Base-by-base conservation (phyloP, 495 filamentous ascomycete species). In the Cladorrhinum samala region DNA sequence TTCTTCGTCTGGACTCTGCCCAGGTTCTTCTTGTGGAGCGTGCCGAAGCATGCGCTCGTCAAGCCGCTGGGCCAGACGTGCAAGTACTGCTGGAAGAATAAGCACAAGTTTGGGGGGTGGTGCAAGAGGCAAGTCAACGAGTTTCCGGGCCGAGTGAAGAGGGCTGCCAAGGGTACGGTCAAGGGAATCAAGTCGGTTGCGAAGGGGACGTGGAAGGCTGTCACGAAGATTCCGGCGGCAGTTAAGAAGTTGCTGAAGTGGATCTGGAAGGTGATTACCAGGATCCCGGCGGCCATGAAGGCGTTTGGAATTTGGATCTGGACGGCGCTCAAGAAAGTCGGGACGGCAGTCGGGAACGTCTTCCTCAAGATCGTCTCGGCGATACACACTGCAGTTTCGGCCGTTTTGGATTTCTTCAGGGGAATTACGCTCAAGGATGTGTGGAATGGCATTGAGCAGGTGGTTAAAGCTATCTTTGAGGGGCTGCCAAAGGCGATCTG, bases 401-500 rank as follows among this genome's bases (percentile, higher is more conserved):
- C 69, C 1, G 44, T 72, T 19, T 20, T 66, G 37, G 58, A 53
- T 25, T 69, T 70, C 54, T 74, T 76, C 56, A 50, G 65, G 39
- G 43, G 27, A 3, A 64, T 73, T 50, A 72, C 69, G 16, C 57
- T 73, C 38, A 59, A 56, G 47, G 67, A 74, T 47, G 62, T 76
- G 13, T 65, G 62, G 62, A 59, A 69, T 42, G 70, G 69, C 7
- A 45, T 73, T 25, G 27, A 50, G 17, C 54, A 55, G n/a, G 56
- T 69, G 8, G 41, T 70, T 4, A 30, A 51, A 20, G 61, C 68
- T 8, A 33, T 73, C 18, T 69, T 73, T 40, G 50, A 68, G 14
- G 57, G 52, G 0, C 47, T 70, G n/a, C 72, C 69, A 8, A 40
- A 52, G 38, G 61, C 56, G 8, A n/a, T 72, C 1, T 66, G 58